Base-by-base conservation (phyloP, 2,329 filamentous ascomycete species). In the Aureobasidium subglaciale region DNA sequence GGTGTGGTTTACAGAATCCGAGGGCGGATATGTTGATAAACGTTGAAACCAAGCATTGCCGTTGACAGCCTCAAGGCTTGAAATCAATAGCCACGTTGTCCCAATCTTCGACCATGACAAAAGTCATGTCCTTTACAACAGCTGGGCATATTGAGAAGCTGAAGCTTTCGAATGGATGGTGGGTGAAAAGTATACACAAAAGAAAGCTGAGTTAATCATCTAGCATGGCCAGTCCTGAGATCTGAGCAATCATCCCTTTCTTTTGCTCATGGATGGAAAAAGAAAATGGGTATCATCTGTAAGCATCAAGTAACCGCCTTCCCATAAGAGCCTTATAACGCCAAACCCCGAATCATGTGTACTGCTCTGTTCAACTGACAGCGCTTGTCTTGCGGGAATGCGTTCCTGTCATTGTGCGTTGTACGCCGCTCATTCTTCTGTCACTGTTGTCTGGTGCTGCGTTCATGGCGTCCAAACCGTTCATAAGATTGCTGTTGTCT, bases 271-370 rank as follows among this genome's bases (percentile, higher is more conserved):
- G 22, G 27, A 18, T 53, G 27, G 18, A 42, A 49, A 27, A 30
- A 20, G 20, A 53, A 53, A 53, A 22, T 53, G 49, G 49, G 49
- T 53, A 53, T 53, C 49, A 38, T 45, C 18, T 53, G 37, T 53
- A 53, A 32, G 8, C 46, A 50, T 37, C 22, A 50, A 50, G 15
- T 16, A 45, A 32, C 25, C 42, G 42, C 27, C 16, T 16, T 22
- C 30, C 48, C 46, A 5, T 6, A 40, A 29, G 34, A 37, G 22
- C 34, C 46, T 40, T 18, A 20, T 25, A 53, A 53, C 49, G 49
- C 49, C 49, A 53, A 53, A 16, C 35, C 24, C 48, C 16, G 27
- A 27, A 34, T 25, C 35, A 53, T 32, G 16, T 45, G 20, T 30
- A 32, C 15, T 45, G 42, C 16, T 18, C 27, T 45, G 42, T 20